Evolutionary conservation across 2,329 filamentous ascomycete genomes (phyloP).

Genomic region (Periconia sp.): DNA sequence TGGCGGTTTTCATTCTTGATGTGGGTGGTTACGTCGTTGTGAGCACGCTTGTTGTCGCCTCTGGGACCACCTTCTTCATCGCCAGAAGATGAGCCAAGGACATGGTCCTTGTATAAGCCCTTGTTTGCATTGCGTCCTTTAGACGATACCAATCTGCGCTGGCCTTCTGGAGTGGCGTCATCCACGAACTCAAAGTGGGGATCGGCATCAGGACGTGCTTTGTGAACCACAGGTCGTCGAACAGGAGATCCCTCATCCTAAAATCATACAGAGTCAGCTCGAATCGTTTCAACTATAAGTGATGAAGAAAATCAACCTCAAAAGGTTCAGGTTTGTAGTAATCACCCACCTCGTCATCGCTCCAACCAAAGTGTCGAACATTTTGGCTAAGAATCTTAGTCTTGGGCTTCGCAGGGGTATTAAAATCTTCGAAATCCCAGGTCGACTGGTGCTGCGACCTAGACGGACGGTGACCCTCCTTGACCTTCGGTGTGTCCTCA

Average conservation of each 20-base stretch:
- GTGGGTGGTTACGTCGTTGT: constrained; percentile 70
- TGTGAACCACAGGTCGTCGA: constrained; percentile 60
- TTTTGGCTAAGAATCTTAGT: constrained; percentile 68
- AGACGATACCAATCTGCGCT: constrained; percentile 41
- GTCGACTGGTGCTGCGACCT: constrained; percentile 66
- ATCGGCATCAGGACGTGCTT: constrained; percentile 76
- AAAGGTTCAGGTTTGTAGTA: constrained; percentile 17
- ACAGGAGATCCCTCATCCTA: constrained; percentile 61
- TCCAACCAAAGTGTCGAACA: constrained; percentile 74
- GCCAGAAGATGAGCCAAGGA: constrained; percentile 55
- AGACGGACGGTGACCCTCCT: constrained; percentile 26
- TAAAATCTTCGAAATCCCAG: constrained; percentile 89
- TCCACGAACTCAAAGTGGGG: constrained; percentile 84
- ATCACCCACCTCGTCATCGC: constrained; percentile 62
- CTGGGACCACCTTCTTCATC: constrained; percentile 52
- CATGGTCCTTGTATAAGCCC: constrained; percentile 76
- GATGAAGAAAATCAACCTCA: constrained; percentile 9
- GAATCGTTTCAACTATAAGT: background rate
- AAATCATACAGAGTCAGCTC: constrained; percentile 19
- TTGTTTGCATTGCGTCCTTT: constrained; percentile 63
- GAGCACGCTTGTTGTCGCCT: constrained; percentile 47
- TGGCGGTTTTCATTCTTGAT: constrained; percentile 72
- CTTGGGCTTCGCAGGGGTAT: constrained; percentile 75
- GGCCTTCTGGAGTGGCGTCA: constrained; percentile 62
- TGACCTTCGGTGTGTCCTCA: constrained; percentile 42